Base-by-base conservation (phyloP, 2,329 filamentous ascomycete species). In the Monilinia laxa region DNA sequence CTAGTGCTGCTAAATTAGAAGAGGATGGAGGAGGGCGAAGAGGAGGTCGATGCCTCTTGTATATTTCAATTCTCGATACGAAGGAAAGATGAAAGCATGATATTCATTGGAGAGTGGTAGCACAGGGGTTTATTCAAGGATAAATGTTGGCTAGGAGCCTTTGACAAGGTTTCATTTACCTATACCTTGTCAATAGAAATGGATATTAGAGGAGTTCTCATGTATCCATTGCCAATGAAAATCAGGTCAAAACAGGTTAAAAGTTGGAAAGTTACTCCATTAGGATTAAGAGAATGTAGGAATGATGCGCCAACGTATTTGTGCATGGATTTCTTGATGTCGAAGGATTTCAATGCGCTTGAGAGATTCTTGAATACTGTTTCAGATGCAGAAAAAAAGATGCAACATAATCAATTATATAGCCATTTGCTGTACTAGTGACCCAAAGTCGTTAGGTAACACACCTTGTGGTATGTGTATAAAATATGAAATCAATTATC, bases 311-410 rank as follows among this genome's bases (percentile, higher is more conserved):
- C 58, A 60, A 54, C 59, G 23, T 16, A 62, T 20, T 42, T 25
- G n/a, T 60, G 35, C 59, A 62, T 62, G 35, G 35, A 62, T 62
- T 54, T 53, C 23, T 12, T n/a, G 9, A 56, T 35, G 23, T 56
- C 28, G 20, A 56, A 56, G 35, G 47, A n/a, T 60, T 58, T 38
- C 42, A 20, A 18, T 42, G 35, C 54, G 6, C n/a, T 40, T 25
- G 35, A 57, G 42, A 10, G 38, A 35, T 25, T 18, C 23, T 51
- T 18, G 40, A 59, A 49, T 49, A 28, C 28, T 59, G 62, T 65
- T 65, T 65, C 62, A 65, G 40, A 65, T 65, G 25, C 45, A 62
- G 59, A 54, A 62, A 54, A 59, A 40, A 54, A 62, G 59, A 60
- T 60, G 57, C 57, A 60, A 38, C 57, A 60, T 49, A n/a, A 60